Conservation (phyloP, 495 filamentous ascomycete species). For the Podospora comata region DNA sequence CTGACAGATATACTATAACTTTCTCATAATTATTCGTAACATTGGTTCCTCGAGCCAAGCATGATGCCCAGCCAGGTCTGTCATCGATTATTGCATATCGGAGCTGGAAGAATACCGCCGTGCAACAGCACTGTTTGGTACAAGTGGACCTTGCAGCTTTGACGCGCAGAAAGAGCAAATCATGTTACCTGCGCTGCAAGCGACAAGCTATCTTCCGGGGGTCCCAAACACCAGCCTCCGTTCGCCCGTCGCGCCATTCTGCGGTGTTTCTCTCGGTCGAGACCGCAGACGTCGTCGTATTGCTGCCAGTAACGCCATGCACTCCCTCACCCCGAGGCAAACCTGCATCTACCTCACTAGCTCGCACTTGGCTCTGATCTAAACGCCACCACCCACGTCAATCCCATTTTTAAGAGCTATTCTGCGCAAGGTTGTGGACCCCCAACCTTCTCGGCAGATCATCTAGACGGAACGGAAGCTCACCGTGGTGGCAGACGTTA, state of each 20-base stretch:
- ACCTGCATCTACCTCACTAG: background rate
- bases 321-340: background rate
- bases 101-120: background rate
- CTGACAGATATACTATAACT: too few species aligned
- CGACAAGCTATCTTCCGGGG: background rate
- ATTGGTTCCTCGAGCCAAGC: background rate
- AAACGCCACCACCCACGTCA: background rate
- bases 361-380: background rate
- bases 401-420: background rate
- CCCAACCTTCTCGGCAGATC: constrained; percentile 5
- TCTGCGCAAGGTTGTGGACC: background rate
- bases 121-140: background rate
- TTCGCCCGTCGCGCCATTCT: background rate
- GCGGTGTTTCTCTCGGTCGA: too few species aligned
- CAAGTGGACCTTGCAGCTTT: background rate
- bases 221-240: background rate
- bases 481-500: background rate
- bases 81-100: background rate
- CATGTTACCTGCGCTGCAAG: background rate
- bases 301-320: background rate
- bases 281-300: too few species aligned
- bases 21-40: background rate
- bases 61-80: background rate
- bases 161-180: background rate
- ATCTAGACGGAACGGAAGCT: background rate